phyloP scores from a whole-genome alignment of 176 grass and related monocot genomes.

The Otatea glauca region DNA sequence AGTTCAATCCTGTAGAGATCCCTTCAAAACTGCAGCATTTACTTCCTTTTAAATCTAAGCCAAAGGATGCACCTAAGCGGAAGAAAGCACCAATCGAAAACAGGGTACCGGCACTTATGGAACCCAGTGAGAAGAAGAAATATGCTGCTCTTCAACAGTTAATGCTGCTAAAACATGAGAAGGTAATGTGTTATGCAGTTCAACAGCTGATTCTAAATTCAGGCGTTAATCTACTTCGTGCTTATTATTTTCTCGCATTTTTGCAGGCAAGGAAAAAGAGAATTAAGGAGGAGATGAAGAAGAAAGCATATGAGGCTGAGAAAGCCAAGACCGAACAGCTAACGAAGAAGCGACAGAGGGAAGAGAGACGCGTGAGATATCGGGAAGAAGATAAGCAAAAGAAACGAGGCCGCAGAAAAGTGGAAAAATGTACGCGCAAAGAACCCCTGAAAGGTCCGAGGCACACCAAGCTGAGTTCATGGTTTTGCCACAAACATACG shows the following conservation, averaged over 20 bases:
- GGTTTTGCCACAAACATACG: neutral
- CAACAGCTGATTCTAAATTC: neutral
- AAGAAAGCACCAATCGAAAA: slow-evolving; percentile 48
- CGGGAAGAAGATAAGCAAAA: slow-evolving; percentile 82
- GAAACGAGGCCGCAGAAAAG: slow-evolving; percentile 62
- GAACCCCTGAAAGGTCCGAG: neutral
- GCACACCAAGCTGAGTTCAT: neutral
- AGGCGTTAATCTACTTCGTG: neutral
- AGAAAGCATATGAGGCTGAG: slow-evolving; percentile 73
- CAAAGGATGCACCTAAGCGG: slow-evolving; percentile 61
- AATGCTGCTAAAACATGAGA: slow-evolving; percentile 72
- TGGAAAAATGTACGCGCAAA: neutral
- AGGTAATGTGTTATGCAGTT: slow-evolving; percentile 48
- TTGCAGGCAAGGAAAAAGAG: slow-evolving; percentile 76
- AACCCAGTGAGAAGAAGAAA: slow-evolving; percentile 58
- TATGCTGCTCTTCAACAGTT: slow-evolving; percentile 64
- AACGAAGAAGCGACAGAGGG: slow-evolving; percentile 75
- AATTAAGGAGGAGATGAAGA: slow-evolving; percentile 67
- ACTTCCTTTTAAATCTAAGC: no score
- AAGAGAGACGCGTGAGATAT: slow-evolving; percentile 82
- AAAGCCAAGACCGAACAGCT: slow-evolving; percentile 77
- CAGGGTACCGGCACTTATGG: slow-evolving; percentile 71
- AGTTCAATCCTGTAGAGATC: slow-evolving; percentile 85
- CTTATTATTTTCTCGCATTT: slow-evolving; percentile 25
- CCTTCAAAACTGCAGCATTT: no score